Base-by-base conservation (phyloP, 2,329 filamentous ascomycete genomes). In the Pyrenophora seminiperda region DNA sequence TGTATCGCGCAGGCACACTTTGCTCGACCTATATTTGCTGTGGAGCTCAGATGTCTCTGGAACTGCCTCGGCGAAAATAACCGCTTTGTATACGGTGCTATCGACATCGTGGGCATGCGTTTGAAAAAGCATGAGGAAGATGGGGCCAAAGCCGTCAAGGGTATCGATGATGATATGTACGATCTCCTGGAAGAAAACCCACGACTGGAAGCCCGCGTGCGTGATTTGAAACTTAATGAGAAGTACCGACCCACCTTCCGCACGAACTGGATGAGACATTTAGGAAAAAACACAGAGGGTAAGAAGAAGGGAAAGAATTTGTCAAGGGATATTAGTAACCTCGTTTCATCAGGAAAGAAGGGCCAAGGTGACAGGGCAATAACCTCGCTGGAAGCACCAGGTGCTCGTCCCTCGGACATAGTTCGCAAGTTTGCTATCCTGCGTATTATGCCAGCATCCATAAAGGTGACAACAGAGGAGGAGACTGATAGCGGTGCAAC, bases 41-140 rank as follows among this genome's bases (percentile, higher is more conserved):
- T 46, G 5, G 59, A 66, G 15, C 40, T 67, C 0, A 45, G 56
- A 14, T 37, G 58, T 11, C 43, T 66, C 4, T 68, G 63, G 63
- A 57, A 55, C 9, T 60, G 55, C 18, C 37, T 66, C 1, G 56
- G 58, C 0, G 52, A 58, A 20, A 29, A 41, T 2, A 65, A 40
- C 34, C 56, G 52, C 34, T 67, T 65, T 27, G 54, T 54, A 1
- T 62, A 59, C 24, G 56, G 56, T 2, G 54, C 57, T 17, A 44
- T 67, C 33, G 57, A 54, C n/a, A 45, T 53, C 5, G 24, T 63
- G 1, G 44, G 47, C 0, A 32, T 36, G 9, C 47, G 50, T 11
- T 15, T 54, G 1, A 19, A 20, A 7, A 31, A 24, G 9, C 32
- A 46, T 19, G 54, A 55, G 7, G n/a, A 22, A 2, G 39, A 30